Percentiles rank a stretch among this genome's conserved stretches.
phyloP scores from a whole-genome alignment of 306 rosid genomes.

The Echinosophora koreensis region DNA sequence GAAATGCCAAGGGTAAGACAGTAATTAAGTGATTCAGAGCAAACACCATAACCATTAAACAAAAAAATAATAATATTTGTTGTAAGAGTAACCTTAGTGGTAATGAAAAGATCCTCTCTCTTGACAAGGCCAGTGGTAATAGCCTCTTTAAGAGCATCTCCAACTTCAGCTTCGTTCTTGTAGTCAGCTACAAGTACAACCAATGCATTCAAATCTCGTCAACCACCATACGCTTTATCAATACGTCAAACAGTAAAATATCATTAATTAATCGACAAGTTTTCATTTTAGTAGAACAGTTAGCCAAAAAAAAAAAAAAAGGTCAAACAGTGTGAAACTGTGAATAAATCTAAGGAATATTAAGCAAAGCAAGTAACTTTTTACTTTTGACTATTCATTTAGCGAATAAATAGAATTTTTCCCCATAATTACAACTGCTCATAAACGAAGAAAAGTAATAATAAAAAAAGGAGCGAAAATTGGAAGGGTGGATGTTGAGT shows the following conservation, averaged over 20 bases:
- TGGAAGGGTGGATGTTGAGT: too few relatives aligned
- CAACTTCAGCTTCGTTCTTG: slow-evolving; percentile 83
- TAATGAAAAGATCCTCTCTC: slow-evolving; percentile 90
- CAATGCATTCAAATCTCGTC: slow-evolving; percentile 36
- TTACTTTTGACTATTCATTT: too few relatives aligned
- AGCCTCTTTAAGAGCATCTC: slow-evolving; percentile 83
- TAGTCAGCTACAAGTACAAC: slow-evolving; percentile 85
- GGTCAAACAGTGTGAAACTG: neutral
- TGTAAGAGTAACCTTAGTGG: slow-evolving; percentile 70
- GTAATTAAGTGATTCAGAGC: slow-evolving; percentile 26
- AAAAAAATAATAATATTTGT: slow-evolving; percentile 22
- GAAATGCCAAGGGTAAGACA: slow-evolving; percentile 25
- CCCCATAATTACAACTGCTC: neutral
- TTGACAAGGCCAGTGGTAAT: slow-evolving; percentile 70
- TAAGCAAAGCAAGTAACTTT: neutral
- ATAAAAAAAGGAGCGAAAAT: neutral
- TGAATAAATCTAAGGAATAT: neutral
- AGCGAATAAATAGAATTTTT: neutral
- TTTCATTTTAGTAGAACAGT: too few relatives aligned
- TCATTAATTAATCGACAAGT: too few relatives aligned
- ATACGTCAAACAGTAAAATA: neutral
- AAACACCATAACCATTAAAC: neutral
- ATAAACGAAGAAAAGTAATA: neutral
- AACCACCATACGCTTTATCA: slow-evolving; percentile 25
- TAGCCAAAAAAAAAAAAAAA: too few relatives aligned